These are phyloP conservation scores for Ustulina deusta DNA, from an alignment of 2,329 filamentous ascomycete genomes.

Conservation along the genomic window DNA sequence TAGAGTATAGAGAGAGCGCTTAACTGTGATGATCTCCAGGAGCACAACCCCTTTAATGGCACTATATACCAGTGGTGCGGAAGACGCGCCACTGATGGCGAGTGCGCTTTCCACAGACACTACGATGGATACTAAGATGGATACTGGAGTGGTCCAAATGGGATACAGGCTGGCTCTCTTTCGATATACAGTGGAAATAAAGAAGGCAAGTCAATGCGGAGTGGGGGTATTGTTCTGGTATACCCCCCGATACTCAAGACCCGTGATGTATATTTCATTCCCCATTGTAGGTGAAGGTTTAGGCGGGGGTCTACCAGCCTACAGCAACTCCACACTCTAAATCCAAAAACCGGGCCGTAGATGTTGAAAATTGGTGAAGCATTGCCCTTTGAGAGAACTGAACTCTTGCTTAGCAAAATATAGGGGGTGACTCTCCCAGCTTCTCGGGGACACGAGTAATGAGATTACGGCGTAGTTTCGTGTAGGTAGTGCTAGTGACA, in stretches of 20 bases:
- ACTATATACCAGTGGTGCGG: slow-evolving; percentile 7
- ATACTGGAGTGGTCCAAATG: neutral
- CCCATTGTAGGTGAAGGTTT: neutral
- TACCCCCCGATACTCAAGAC: neutral
- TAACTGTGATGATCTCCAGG: neutral
- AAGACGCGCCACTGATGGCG: neutral
- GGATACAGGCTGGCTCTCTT: neutral
- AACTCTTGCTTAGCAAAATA: neutral
- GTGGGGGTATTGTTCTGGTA: neutral
- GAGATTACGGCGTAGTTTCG: neutral
- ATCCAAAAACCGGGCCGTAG: no score
- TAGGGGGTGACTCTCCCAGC: neutral
- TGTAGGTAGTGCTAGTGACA: no score
- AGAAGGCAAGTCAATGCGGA: neutral
- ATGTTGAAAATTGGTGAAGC: neutral
- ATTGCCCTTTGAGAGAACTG: neutral
- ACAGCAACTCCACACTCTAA: slow-evolving; percentile 3
- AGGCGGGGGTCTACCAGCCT: slow-evolving; percentile 7
- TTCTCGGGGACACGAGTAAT: neutral
- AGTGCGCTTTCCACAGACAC: no score
- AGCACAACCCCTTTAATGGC: neutral
- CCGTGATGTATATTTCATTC: neutral
- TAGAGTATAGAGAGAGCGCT: neutral
- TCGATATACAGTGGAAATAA: neutral
- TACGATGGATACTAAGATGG: neutral